Conservation (phyloP, 2,329 filamentous ascomycete species). For the Zymoseptoria passerinii region DNA sequence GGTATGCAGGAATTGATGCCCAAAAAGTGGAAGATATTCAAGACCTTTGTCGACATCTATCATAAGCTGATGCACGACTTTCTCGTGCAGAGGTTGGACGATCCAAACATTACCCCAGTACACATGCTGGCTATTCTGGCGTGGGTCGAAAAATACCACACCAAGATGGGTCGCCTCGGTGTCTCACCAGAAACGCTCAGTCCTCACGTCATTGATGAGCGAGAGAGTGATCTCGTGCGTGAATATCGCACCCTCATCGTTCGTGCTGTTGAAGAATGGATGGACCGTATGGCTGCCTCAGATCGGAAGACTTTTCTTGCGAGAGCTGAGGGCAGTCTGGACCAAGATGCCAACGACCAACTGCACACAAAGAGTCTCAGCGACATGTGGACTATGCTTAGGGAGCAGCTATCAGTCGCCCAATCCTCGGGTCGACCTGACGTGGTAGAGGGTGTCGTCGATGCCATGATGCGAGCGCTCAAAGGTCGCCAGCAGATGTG, state of each 20-base stretch:
- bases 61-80: slow-evolving; percentile 95
- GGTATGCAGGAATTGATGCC: slow-evolving; percentile 90
- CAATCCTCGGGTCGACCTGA: slow-evolving; percentile 77
- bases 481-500: slow-evolving; percentile 75
- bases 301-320: slow-evolving; percentile 76
- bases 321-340: slow-evolving; percentile 70
- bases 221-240: slow-evolving; percentile 80
- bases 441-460: slow-evolving; percentile 88
- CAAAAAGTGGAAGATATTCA: slow-evolving; percentile 92
- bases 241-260: slow-evolving; percentile 95
- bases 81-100: slow-evolving; percentile 71
- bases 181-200: slow-evolving; percentile 65
- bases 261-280: slow-evolving; percentile 93
- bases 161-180: slow-evolving; percentile 87
- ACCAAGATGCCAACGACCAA: slow-evolving; percentile 79
- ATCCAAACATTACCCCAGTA: slow-evolving; percentile 72
- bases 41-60: slow-evolving; percentile 83
- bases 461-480: slow-evolving; percentile 87
- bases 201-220: slow-evolving; percentile 82
- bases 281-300: slow-evolving; percentile 78
- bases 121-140: slow-evolving; percentile 88
- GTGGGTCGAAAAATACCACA: slow-evolving; percentile 93
- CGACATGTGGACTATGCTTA: slow-evolving; percentile 95
- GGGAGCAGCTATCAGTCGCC: slow-evolving; percentile 82
- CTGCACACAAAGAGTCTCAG: slow-evolving; percentile 87